A percentile compares a stretch with the other conserved stretches of the same genome.
Evolutionary conservation across 164 flowering plant species (phyloP).

Genomic region (Vitis riparia): DNA sequence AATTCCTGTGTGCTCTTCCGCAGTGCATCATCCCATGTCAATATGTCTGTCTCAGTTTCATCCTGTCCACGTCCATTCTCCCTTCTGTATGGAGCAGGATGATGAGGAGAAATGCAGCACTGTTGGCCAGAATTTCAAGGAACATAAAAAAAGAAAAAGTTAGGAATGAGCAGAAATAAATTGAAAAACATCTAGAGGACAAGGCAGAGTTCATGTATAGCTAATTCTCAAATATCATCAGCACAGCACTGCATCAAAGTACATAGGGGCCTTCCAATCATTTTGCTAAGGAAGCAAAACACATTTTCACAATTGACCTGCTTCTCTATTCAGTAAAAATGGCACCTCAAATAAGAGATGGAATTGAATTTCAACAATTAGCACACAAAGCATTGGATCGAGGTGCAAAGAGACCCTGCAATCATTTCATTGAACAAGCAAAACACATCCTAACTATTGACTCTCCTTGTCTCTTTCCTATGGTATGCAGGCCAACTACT

Average conservation of each 20-base stretch:
- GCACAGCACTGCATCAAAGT: not conserved
- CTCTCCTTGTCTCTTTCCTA: not conserved
- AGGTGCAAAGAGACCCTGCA: too few species aligned
- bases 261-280: not conserved
- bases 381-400: too few species aligned
- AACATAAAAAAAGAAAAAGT: not conserved
- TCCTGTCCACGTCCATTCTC: constrained; percentile 20
- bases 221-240: not conserved
- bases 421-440: too few species aligned
- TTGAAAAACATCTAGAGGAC: not conserved
- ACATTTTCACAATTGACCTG: not conserved
- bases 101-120: constrained; percentile 36
- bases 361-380: too few species aligned
- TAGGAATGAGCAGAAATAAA: not conserved
- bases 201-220: not conserved
- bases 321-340: too few species aligned
- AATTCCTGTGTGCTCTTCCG: constrained; percentile 77
- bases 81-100: constrained; percentile 15
- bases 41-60: constrained; percentile 28
- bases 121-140: constrained; percentile 23
- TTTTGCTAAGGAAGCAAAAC: not conserved
- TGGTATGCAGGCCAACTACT: not conserved
- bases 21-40: constrained; percentile 79
- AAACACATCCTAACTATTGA: too few species aligned
- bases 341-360: too few species aligned